Conservation (phyloP, 768 basidiomycete genomes). For the Agaricus subrufescens region DNA sequence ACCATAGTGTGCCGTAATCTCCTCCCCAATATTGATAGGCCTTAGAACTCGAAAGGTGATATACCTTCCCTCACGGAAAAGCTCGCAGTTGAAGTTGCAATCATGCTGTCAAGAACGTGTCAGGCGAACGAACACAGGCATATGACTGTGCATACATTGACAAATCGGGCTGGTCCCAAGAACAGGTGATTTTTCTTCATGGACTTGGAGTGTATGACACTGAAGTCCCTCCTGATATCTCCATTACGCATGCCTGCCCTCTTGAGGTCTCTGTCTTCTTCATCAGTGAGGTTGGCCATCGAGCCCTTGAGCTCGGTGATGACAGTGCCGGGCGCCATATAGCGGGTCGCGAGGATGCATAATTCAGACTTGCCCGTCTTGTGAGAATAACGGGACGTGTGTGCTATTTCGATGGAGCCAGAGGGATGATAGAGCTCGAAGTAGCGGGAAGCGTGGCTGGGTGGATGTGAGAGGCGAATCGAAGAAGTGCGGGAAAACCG, state of each 20-base stretch:
- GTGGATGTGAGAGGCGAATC: conserved; percentile 16
- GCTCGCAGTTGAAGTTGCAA: conserved; percentile 84
- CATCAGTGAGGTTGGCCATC: conserved; percentile 82
- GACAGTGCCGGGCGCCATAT: conserved; percentile 61
- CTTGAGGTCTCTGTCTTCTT: conserved; percentile 84
- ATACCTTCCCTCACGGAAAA: conserved; percentile 84
- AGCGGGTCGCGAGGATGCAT: conserved; percentile 80
- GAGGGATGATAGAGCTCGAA: conserved; percentile 82
- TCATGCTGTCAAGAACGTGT: conserved; percentile 57
- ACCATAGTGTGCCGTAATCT: conserved; percentile 87
- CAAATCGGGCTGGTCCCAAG: conserved; percentile 87
- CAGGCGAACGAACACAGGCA: conserved; percentile 19
- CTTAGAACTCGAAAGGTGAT: conserved; percentile 85
- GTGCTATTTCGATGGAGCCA: conserved; percentile 83
- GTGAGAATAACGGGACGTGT: conserved; percentile 84
- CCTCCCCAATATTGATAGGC: conserved; percentile 75
- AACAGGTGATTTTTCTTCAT: conserved; percentile 92
- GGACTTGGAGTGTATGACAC: conserved; percentile 87
- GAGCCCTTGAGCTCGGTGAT: conserved; percentile 88
- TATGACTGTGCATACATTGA: conserved; percentile 60
- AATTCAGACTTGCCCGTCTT: conserved; percentile 86
- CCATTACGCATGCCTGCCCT: conserved; percentile 71
- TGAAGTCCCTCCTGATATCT: conserved; percentile 83
- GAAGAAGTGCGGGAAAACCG: conserved; percentile 20
- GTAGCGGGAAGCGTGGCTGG: conserved; percentile 83